phyloP scores from a whole-genome alignment of 202 grass and related monocot genomes.

The Panicum hallii region DNA sequence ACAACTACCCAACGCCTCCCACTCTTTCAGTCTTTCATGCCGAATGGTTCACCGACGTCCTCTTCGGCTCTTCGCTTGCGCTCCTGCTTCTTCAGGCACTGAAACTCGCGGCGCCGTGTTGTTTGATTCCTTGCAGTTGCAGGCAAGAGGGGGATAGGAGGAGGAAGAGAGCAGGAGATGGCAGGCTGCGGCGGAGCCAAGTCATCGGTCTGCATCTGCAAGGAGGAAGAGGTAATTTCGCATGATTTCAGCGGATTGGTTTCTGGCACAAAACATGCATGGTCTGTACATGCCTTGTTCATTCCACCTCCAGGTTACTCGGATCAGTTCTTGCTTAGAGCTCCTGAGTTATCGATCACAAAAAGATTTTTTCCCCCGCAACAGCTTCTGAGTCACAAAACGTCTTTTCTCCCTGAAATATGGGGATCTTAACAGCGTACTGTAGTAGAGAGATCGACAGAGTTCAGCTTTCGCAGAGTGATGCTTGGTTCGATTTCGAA shows the following conservation, averaged over 20 bases:
- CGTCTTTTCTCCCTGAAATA: too few species aligned
- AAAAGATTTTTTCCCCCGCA: neutral
- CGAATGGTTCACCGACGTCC: neutral
- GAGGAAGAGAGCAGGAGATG: slow-evolving; percentile 56
- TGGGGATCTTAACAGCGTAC: neutral
- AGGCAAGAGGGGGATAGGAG: slow-evolving; percentile 31
- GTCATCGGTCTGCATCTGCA: slow-evolving; percentile 44
- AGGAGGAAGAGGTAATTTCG: slow-evolving; percentile 70
- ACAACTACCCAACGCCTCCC: slow-evolving; percentile 41
- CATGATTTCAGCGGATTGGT: neutral
- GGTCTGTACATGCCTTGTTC: neutral
- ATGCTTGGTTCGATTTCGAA: neutral
- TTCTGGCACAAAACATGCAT: neutral
- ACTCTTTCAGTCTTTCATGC: neutral
- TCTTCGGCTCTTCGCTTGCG: neutral
- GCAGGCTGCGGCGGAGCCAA: slow-evolving; percentile 61
- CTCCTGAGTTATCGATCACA: slow-evolving; percentile 6
- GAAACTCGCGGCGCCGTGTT: slow-evolving; percentile 20
- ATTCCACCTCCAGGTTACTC: neutral
- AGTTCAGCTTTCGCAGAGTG: slow-evolving; percentile 8
- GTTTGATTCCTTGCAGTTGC: slow-evolving; percentile 44
- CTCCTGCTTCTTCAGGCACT: slow-evolving; percentile 9
- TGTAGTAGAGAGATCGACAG: neutral
- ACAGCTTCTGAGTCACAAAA: slow-evolving; percentile 12
- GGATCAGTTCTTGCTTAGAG: neutral